phyloP scores from a whole-genome alignment of 768 basidiomycete species.

The Xanthoconium purpureum region DNA sequence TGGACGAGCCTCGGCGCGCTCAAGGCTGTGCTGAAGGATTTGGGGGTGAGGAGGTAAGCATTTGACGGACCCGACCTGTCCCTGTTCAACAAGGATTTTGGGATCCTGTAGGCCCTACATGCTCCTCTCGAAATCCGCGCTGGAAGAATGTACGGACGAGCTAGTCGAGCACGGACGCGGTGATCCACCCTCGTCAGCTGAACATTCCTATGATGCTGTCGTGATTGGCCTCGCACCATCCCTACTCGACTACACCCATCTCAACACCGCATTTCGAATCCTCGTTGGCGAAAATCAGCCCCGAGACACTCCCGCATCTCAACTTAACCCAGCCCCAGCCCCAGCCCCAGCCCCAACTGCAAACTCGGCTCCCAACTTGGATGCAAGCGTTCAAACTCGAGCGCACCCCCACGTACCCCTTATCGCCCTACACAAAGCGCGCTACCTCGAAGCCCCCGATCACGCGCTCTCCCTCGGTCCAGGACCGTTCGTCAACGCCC shows the following conservation, averaged over 20 bases:
- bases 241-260: slow-evolving; percentile 47
- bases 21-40: slow-evolving; percentile 40
- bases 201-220: slow-evolving; percentile 47
- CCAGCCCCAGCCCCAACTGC: too few relatives aligned
- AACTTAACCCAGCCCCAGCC: background rate
- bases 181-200: background rate
- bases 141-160: slow-evolving; percentile 37
- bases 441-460: slow-evolving; percentile 46
- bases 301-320: background rate
- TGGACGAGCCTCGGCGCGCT: slow-evolving; percentile 67
- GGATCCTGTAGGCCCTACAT: slow-evolving; percentile 43
- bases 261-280: slow-evolving; percentile 68
- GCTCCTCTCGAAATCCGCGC: slow-evolving; percentile 50
- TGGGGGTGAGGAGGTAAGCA: slow-evolving; percentile 41
- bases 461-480: slow-evolving; percentile 61
- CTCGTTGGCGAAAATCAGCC: slow-evolving; percentile 42
- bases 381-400: background rate
- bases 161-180: background rate
- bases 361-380: background rate
- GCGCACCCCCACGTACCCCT: slow-evolving; percentile 30
- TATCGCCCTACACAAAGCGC: slow-evolving; percentile 59
- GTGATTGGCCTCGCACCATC: slow-evolving; percentile 60
- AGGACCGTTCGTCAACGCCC: slow-evolving; percentile 64
- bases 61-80: background rate
- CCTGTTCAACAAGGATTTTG: background rate